phyloP scores from a whole-genome alignment of 768 basidiomycete species.

The Mycena metata region DNA sequence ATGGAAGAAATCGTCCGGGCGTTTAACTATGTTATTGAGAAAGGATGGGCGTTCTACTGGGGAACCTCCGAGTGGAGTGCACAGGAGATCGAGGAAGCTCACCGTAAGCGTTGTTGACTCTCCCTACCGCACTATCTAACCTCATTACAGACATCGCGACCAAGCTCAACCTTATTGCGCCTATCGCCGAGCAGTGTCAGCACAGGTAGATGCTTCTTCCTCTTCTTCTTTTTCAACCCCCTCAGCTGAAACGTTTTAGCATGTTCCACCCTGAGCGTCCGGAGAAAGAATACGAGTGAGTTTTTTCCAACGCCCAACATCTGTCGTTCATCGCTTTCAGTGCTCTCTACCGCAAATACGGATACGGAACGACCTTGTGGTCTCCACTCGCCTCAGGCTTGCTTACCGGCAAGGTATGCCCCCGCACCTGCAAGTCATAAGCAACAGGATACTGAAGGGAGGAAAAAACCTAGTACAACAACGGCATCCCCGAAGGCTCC shows the following conservation, averaged over 20 bases:
- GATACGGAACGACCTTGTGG: constrained; percentile 78
- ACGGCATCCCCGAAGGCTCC: constrained; percentile 63
- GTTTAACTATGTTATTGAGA: constrained; percentile 83
- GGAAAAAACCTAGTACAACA: constrained; percentile 12
- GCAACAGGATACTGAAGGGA: too few relatives aligned
- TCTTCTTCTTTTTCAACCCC: too few relatives aligned
- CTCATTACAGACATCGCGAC: constrained; percentile 77
- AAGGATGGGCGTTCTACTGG: constrained; percentile 83
- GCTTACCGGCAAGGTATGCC: constrained; percentile 79
- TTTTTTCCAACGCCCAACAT: constrained; percentile 14
- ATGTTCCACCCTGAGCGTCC: constrained; percentile 87
- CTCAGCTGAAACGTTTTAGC: constrained; percentile 48
- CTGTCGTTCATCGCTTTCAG: not conserved
- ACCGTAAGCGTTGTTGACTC: constrained; percentile 52
- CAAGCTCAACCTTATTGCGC: constrained; percentile 74
- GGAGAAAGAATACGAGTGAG: constrained; percentile 82
- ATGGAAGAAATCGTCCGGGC: constrained; percentile 87
- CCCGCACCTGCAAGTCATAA: too few relatives aligned
- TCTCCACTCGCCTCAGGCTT: constrained; percentile 81
- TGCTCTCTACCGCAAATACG: constrained; percentile 73
- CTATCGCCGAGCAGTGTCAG: constrained; percentile 84
- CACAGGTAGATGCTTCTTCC: constrained; percentile 62
- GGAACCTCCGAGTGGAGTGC: constrained; percentile 73
- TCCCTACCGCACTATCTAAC: constrained; percentile 75
- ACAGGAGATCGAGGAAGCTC: too few relatives aligned